phyloP scores from a whole-genome alignment of 805 yeast genomes.

The Cyberlindnera mycetangii region DNA sequence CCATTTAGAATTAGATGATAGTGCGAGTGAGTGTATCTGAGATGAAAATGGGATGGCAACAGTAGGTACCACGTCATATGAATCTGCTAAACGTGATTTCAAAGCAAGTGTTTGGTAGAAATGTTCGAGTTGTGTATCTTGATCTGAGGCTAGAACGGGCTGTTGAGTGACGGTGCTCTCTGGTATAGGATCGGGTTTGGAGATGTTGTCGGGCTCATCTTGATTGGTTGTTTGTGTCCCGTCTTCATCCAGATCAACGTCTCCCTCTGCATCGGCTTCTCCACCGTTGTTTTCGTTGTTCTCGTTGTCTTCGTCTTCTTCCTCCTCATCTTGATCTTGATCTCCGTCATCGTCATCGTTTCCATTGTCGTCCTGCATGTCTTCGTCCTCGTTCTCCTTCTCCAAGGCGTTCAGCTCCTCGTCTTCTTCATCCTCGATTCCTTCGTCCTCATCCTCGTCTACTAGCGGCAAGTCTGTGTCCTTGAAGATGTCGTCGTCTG shows the following conservation, averaged over 20 bases:
- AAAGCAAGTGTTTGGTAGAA: constrained; percentile 33
- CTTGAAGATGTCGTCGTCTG: constrained; percentile 26
- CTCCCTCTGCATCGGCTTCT: constrained; percentile 6
- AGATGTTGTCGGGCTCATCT: not conserved
- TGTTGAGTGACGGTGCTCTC: not conserved
- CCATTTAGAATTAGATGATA: constrained; percentile 81
- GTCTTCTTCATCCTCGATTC: constrained; percentile 27
- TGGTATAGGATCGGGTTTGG: not conserved
- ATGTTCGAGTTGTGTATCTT: constrained; percentile 5
- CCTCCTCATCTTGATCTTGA: constrained; percentile 20
- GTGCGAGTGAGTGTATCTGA: constrained; percentile 72
- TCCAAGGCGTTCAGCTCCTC: constrained; percentile 29
- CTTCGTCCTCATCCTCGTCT: constrained; percentile 30
- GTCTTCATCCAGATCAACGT: constrained; percentile 3
- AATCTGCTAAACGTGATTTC: constrained; percentile 50
- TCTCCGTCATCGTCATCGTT: constrained; percentile 29
- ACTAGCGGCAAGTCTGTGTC: constrained; percentile 21
- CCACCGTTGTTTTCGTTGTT: constrained; percentile 7
- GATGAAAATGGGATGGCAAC: constrained; percentile 85
- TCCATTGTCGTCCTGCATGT: constrained; percentile 29
- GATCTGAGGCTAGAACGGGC: not conserved
- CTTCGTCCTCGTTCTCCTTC: constrained; percentile 27
- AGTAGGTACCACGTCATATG: constrained; percentile 74
- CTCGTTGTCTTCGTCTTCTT: constrained; percentile 14
- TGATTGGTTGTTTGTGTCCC: not conserved